Evolutionary conservation across 768 basidiomycete species (phyloP).

Genomic region (Mycena galericulata): DNA sequence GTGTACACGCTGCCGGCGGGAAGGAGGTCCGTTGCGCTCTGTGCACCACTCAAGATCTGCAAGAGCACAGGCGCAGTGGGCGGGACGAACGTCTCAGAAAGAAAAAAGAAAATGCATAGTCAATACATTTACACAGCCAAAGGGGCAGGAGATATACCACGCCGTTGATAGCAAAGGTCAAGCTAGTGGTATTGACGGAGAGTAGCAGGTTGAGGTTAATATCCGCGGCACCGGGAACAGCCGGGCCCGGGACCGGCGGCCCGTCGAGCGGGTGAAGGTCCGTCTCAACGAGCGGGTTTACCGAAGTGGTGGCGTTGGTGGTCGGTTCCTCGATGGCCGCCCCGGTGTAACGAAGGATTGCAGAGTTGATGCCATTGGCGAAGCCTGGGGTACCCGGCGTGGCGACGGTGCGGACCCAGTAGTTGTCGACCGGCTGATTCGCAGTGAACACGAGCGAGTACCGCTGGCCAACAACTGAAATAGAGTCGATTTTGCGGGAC

Average conservation of each 20-base stretch:
- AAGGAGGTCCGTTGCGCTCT: conserved; percentile 45
- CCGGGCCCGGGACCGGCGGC: conserved; percentile 38
- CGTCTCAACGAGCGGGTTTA: conserved; percentile 44
- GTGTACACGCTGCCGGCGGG: conserved; percentile 50
- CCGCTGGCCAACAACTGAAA: conserved; percentile 44
- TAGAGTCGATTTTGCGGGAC: too few species aligned
- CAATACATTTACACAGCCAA: not conserved
- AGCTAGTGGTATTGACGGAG: conserved; percentile 30
- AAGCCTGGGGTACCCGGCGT: conserved; percentile 41
- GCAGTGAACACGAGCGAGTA: conserved; percentile 55
- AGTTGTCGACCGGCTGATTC: conserved; percentile 55
- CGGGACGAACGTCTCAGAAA: conserved; percentile 32
- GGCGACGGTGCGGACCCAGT: conserved; percentile 53
- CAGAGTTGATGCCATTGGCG: conserved; percentile 47
- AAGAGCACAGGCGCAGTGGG: conserved; percentile 57
- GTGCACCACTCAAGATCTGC: conserved; percentile 57
- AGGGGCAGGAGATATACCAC: conserved; percentile 3
- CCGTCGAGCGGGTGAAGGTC: conserved; percentile 34
- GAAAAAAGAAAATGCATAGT: not conserved
- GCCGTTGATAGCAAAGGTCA: conserved; percentile 48
- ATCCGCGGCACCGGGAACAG: conserved; percentile 41
- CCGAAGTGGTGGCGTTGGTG: conserved; percentile 16
- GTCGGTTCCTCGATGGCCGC: conserved; percentile 47
- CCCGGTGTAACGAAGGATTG: conserved; percentile 53
- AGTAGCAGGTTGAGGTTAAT: conserved; percentile 39